Conservation (phyloP, 352 stramenopile species). For the Pythium apleroticum region DNA sequence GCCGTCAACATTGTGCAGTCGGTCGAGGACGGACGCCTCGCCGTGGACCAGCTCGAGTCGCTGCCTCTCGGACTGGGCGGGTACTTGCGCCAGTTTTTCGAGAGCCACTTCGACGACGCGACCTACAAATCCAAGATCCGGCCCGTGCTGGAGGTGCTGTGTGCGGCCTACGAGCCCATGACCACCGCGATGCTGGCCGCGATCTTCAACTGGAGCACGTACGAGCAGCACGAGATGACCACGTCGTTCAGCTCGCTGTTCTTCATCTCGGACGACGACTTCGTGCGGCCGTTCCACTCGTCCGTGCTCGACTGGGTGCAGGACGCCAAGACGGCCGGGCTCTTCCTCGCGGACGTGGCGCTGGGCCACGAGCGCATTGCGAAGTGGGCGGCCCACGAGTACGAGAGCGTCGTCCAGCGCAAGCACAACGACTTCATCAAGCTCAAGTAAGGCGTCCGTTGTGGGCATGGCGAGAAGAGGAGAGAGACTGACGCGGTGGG, state of each 20-base stretch:
- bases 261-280: constrained; percentile 44
- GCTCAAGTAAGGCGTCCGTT: constrained; percentile 71
- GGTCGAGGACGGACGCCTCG: constrained; percentile 49
- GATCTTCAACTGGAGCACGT: constrained; percentile 56
- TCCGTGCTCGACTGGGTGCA: constrained; percentile 75
- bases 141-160: constrained; percentile 67
- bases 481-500: constrained; percentile 5
- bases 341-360: constrained; percentile 51
- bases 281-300: constrained; percentile 69
- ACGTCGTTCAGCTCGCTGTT: constrained; percentile 57
- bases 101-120: constrained; percentile 55
- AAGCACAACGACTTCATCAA: constrained; percentile 64
- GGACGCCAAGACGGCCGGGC: constrained; percentile 43
- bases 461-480: too few relatives aligned
- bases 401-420: constrained; percentile 41
- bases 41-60: constrained; percentile 46
- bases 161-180: constrained; percentile 65
- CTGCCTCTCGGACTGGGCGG: constrained; percentile 64
- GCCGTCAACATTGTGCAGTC: constrained; percentile 76
- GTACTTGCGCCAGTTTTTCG: constrained; percentile 72
- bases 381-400: constrained; percentile 56
- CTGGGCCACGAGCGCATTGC: constrained; percentile 64
- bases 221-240: constrained; percentile 60
- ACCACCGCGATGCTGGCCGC: constrained; percentile 40
- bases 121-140: constrained; percentile 59